Percentiles rank a stretch among this genome's conserved stretches.
These are phyloP conservation scores for Cruciata laevipes DNA, from an alignment of 257 asterid species.

Conservation along the genomic window DNA sequence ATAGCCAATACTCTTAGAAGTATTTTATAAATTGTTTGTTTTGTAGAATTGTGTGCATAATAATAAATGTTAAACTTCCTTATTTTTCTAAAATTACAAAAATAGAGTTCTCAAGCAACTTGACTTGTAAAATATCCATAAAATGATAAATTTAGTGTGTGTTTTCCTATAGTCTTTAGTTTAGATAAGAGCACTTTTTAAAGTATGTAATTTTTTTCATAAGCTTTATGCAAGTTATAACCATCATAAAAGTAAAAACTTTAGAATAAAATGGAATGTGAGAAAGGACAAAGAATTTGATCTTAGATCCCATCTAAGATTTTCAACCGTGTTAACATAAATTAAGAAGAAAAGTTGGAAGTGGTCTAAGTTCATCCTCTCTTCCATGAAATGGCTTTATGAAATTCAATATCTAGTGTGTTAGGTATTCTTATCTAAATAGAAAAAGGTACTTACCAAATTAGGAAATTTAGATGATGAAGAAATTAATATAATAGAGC, in stretches of 20 bases:
- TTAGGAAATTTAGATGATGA: not conserved
- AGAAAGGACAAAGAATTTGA: not conserved
- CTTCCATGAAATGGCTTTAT: not conserved
- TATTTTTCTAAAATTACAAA: no score
- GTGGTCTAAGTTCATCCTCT: not conserved
- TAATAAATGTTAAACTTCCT: no score
- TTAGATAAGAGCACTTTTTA: not conserved
- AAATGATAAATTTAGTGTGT: not conserved
- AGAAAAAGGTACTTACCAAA: not conserved
- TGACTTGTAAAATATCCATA: no score
- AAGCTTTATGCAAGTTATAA: not conserved
- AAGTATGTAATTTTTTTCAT: not conserved
- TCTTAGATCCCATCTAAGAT: not conserved
- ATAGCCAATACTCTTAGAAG: not conserved
- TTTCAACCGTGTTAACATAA: no score
- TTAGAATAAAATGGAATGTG: not conserved
- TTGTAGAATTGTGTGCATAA: not conserved
- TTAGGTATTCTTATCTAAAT: not conserved
- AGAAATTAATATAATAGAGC: not conserved
- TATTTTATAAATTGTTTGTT: not conserved
- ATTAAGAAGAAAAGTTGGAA: not conserved
- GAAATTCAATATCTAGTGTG: not conserved
- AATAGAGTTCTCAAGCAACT: no score
- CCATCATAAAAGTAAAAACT: not conserved
- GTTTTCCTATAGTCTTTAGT: not conserved